Conservation (phyloP, 2,329 filamentous ascomycete genomes). For the Arthroderma sp. region DNA sequence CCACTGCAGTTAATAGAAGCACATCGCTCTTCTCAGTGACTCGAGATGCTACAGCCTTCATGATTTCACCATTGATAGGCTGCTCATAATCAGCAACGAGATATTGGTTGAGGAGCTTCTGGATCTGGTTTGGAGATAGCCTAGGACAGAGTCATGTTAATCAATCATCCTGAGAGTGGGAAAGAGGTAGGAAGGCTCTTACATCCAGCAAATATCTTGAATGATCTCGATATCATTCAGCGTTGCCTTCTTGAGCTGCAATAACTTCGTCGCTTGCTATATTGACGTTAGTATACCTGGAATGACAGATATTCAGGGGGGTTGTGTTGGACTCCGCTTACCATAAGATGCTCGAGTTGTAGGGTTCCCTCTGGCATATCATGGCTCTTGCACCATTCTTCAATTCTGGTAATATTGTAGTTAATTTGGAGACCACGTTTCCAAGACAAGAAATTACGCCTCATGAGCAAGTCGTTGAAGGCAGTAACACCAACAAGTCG, state of each 20-base stretch:
- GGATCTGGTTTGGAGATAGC: conserved; percentile 96
- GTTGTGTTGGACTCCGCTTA: conserved; percentile 28
- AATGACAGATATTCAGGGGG: conserved; percentile 6
- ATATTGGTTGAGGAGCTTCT: conserved; percentile 97
- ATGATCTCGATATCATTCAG: conserved; percentile 99
- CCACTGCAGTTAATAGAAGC: conserved; percentile 79
- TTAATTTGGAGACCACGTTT: conserved; percentile 99
- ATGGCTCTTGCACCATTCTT: conserved; percentile 99
- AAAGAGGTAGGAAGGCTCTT: conserved; percentile 31
- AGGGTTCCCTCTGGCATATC: conserved; percentile 98
- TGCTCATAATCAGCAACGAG: conserved; percentile 98
- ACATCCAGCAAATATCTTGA: conserved; percentile 99
- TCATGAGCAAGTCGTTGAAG: conserved; percentile 96
- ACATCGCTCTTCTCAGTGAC: conserved; percentile 99
- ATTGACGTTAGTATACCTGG: conserved; percentile 5
- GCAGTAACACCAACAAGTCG: conserved; percentile 90
- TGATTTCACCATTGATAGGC: conserved; percentile 98
- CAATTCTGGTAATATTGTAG: conserved; percentile 98
- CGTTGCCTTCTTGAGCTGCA: conserved; percentile 97
- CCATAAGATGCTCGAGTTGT: conserved; percentile 96
- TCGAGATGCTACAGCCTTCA: conserved; percentile 95
- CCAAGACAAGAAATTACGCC: conserved; percentile 96
- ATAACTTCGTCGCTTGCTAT: conserved; percentile 90
- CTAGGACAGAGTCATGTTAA: conserved; percentile 30
- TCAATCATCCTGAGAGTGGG: not conserved